Percentiles rank a stretch among this genome's conserved stretches.
phyloP scores from a whole-genome alignment of 345 rosid species.

The Eucalyptus guilfoylei region DNA sequence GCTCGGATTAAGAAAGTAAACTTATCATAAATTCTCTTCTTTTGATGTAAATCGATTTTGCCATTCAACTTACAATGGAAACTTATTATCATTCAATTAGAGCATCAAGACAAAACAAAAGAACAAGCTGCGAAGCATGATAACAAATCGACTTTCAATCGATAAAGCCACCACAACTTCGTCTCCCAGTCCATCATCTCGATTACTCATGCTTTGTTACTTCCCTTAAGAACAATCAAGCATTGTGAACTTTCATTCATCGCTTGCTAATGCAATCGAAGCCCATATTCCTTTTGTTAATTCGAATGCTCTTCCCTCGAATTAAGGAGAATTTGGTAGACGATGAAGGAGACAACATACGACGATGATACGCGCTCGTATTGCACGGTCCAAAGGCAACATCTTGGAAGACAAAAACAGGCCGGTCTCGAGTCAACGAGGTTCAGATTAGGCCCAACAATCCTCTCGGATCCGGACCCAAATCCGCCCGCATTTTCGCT shows the following conservation, averaged over 20 bases:
- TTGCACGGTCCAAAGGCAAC: neutral
- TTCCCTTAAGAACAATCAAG: neutral
- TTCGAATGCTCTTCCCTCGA: neutral
- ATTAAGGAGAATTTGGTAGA: neutral
- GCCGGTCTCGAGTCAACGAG: neutral
- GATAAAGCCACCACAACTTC: accelerated
- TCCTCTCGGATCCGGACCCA: neutral
- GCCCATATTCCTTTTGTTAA: neutral
- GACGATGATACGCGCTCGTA: neutral
- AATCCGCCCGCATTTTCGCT: neutral
- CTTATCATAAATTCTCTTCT: neutral
- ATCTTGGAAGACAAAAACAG: neutral
- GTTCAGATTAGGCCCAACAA: neutral
- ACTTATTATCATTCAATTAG: neutral
- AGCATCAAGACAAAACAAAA: neutral
- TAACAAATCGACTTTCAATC: neutral
- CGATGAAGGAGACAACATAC: neutral
- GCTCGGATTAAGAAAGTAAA: neutral
- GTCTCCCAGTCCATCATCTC: accelerated
- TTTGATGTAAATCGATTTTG: neutral
- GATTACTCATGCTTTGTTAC: neutral
- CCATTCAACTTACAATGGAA: neutral
- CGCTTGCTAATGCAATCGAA: neutral
- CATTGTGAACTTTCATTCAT: neutral
- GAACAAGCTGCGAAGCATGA: accelerated